Conservation (phyloP, 495 filamentous ascomycete genomes). For the Xylaria telfairii region DNA sequence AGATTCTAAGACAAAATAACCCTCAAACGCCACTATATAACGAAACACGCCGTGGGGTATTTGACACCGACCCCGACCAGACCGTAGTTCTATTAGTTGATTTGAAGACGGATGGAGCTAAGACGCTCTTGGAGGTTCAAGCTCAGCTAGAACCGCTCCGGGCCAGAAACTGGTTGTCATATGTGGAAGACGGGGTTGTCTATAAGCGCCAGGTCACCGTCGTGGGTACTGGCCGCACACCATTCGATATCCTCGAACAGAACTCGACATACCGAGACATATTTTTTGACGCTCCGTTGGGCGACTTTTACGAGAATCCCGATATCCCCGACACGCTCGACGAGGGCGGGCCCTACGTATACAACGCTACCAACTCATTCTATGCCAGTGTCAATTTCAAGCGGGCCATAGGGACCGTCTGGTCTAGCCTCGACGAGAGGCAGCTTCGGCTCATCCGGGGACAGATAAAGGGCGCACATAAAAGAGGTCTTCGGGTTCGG, state of each 20-base stretch:
- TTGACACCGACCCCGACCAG: conserved; percentile 63
- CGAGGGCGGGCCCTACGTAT: conserved; percentile 34
- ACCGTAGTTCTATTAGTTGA: conserved; percentile 76
- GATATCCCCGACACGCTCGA: conserved; percentile 16
- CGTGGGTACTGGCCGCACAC: conserved; percentile 79
- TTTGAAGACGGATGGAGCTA: conserved; percentile 62
- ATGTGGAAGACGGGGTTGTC: conserved; percentile 58
- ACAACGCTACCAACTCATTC: conserved; percentile 57
- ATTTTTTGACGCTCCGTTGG: conserved; percentile 71
- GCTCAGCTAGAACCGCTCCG: conserved; percentile 70
- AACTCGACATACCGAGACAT: conserved; percentile 63
- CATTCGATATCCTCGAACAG: conserved; percentile 62
- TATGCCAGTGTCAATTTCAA: conserved; percentile 60
- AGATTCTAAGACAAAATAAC: conserved; percentile 62
- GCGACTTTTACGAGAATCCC: conserved; percentile 47
- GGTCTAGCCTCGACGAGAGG: conserved; percentile 47
- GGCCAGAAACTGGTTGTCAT: conserved; percentile 64
- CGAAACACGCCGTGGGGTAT: conserved; percentile 61
- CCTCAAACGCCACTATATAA: conserved; percentile 51
- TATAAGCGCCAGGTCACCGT: conserved; percentile 70
- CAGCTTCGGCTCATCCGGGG: conserved; percentile 67
- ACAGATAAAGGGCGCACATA: conserved; percentile 73
- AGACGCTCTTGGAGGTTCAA: conserved; percentile 63
- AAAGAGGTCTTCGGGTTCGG: conserved; percentile 70
- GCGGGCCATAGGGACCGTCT: conserved; percentile 52